Percentiles rank a stretch among this genome's conserved stretches.
phyloP scores from a whole-genome alignment of 1,139 yeast genomes.

The Diutina siamensis region DNA sequence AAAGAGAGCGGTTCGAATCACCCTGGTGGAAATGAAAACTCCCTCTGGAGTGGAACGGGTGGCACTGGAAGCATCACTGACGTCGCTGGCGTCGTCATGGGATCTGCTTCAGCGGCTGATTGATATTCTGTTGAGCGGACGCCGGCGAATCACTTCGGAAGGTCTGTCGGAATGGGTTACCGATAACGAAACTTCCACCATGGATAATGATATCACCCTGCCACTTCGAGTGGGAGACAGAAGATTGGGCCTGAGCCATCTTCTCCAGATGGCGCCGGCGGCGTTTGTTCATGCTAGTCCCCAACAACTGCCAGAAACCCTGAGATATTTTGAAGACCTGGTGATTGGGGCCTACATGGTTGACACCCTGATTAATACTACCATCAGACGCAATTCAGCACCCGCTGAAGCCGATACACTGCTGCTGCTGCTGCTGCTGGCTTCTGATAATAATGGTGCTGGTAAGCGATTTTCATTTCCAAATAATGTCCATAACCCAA shows the following conservation, averaged over 20 bases:
- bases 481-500: neutral
- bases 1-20: neutral
- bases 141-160: neutral
- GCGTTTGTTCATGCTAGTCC: neutral
- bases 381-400: neutral
- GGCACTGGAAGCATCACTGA: neutral
- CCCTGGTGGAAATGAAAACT: neutral
- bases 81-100: neutral
- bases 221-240: neutral
- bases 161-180: neutral
- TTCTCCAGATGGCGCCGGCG: neutral
- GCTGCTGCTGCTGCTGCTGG: neutral
- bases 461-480: constrained; percentile 3
- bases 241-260: neutral
- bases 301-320: neutral
- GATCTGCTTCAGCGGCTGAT: constrained; percentile 3
- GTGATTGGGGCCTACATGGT: constrained; percentile 4
- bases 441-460: neutral
- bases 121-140: neutral
- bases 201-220: neutral
- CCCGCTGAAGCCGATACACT: neutral
- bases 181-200: neutral
- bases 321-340: constrained; percentile 3
- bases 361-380: neutral
- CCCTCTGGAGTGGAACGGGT: neutral